A percentile compares a stretch with the other conserved stretches of the same genome.
phyloP scores from a whole-genome alignment of 305 asterid genomes.

The Solanum hybrid region DNA sequence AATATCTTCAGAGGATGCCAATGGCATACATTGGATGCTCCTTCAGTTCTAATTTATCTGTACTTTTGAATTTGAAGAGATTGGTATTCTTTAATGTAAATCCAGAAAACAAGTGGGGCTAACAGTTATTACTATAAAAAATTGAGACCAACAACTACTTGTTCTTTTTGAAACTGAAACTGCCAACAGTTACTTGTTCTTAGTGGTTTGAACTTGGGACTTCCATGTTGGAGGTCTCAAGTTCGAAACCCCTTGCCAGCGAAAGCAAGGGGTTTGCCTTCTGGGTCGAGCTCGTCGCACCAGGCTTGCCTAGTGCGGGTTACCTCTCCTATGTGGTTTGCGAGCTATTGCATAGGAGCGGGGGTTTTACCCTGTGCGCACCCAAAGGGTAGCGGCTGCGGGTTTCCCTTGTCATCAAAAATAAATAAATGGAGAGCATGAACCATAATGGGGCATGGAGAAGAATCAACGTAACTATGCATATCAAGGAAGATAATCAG shows the following conservation, averaged over 20 bases:
- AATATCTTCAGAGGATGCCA: not conserved
- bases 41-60: not conserved
- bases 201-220: not conserved
- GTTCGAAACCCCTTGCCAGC: no score
- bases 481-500: not conserved
- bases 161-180: not conserved
- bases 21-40: not conserved
- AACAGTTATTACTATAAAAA: not conserved
- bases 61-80: not conserved
- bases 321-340: no score
- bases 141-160: not conserved
- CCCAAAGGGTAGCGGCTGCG: no score
- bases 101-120: not conserved
- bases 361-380: no score
- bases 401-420: no score
- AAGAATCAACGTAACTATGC: not conserved
- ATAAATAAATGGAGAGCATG: not conserved
- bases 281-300: no score
- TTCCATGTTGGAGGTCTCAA: no score
- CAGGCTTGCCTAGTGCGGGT: no score
- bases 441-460: not conserved
- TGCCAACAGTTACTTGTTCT: not conserved
- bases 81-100: not conserved
- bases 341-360: no score
- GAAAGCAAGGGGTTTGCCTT: no score